A percentile compares a stretch with the other conserved stretches of the same genome.
phyloP scores from a whole-genome alignment of 2,329 filamentous ascomycete genomes.

The Mycocentrospora acerina region DNA sequence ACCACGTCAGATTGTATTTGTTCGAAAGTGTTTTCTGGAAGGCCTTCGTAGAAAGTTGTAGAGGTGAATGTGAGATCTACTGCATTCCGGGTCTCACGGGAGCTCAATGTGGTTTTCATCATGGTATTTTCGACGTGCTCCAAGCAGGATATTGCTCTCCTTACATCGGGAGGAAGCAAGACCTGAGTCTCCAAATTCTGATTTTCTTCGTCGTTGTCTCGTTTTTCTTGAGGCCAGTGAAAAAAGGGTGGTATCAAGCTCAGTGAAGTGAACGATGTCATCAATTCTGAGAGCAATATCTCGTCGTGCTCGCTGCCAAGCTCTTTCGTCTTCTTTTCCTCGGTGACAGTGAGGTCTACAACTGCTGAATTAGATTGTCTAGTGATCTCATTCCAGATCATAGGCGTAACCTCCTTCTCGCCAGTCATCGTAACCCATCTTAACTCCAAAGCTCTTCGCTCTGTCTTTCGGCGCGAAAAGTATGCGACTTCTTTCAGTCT shows the following conservation, averaged over 20 bases:
- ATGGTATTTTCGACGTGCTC: conserved; percentile 29
- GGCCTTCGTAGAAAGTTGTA: conserved; percentile 24
- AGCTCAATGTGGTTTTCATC: conserved; percentile 13
- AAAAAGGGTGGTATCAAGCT: conserved; percentile 28
- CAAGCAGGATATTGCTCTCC: conserved; percentile 14
- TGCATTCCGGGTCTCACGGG: conserved; percentile 3
- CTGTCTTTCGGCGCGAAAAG: background rate
- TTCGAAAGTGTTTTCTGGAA: conserved; percentile 16
- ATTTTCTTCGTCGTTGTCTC: background rate
- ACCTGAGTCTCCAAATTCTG: background rate
- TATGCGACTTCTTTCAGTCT: conserved; percentile 21
- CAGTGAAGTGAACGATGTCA: background rate
- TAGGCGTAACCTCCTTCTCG: conserved; percentile 12
- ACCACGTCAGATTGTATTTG: conserved; percentile 4
- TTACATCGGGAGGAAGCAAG: background rate
- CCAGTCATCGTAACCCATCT: conserved; percentile 5
- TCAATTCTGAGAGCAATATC: background rate
- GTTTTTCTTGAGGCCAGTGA: conserved; percentile 20
- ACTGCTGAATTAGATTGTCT: conserved; percentile 17
- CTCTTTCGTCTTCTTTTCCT: conserved; percentile 3
- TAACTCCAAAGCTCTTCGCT: conserved; percentile 7
- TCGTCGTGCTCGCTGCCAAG: background rate
- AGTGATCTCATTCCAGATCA: conserved; percentile 23
- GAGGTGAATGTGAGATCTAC: conserved; percentile 29
- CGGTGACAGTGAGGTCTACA: conserved; percentile 19